Evolutionary conservation across 495 filamentous ascomycete species (phyloP).

Genomic region (Annulohypoxylon maeteangense): DNA sequence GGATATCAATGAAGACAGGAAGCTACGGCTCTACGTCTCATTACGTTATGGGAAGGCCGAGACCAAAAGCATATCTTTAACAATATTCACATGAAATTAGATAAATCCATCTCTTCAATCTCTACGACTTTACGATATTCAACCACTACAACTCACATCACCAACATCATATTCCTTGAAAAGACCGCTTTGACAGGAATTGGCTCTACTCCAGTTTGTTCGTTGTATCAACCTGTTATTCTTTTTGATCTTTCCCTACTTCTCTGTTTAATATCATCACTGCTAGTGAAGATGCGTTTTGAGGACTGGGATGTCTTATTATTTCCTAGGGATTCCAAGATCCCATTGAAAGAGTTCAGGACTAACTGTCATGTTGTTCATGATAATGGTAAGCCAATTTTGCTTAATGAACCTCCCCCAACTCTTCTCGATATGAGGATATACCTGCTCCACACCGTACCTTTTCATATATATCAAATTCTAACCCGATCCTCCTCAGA

Average conservation of each 20-base stretch:
- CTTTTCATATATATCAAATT: neutral
- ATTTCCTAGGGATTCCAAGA: conserved; percentile 69
- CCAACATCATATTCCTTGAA: conserved; percentile 12
- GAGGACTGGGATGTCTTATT: conserved; percentile 87
- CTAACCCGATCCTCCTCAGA: conserved; percentile 42
- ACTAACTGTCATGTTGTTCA: conserved; percentile 81
- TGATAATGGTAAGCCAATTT: conserved; percentile 64
- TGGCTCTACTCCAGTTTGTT: conserved; percentile 25
- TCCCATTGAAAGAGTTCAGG: conserved; percentile 87
- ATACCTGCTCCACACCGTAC: neutral
- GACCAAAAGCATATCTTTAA: neutral
- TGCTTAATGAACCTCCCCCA: neutral
- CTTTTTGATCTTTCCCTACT: conserved; percentile 38
- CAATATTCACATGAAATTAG: conserved; percentile 20
- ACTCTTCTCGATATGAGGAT: neutral
- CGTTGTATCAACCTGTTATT: conserved; percentile 34
- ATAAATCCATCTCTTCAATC: conserved; percentile 13
- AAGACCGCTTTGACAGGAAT: conserved; percentile 16
- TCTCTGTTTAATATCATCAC: conserved; percentile 39
- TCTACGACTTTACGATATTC: conserved; percentile 7
- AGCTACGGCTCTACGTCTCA: conserved; percentile 5
- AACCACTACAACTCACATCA: conserved; percentile 28
- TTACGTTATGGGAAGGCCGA: conserved; percentile 1
- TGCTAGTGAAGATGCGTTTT: conserved; percentile 72
- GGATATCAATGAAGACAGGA: conserved; percentile 13